A percentile compares a stretch with the other conserved stretches of the same genome.
Conservation (phyloP, 192 early-diverging fungal genomes). For the Coemansia sp. region DNA sequence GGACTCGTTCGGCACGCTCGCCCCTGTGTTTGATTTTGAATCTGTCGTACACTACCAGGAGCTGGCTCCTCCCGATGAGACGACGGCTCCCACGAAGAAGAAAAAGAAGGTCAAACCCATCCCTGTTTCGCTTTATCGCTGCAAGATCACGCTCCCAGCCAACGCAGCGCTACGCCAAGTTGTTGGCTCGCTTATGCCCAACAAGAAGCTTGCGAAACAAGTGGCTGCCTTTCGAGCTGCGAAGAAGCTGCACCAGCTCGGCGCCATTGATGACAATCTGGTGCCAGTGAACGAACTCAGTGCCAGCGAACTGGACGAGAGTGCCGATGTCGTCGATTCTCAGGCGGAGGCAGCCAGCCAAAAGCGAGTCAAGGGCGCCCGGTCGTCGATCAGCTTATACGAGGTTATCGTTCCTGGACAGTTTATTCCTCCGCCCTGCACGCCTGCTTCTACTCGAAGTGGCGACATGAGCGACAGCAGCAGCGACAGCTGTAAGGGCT, state of each 20-base stretch:
- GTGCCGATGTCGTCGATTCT: not conserved
- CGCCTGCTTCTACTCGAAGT: not conserved
- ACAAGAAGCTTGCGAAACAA: constrained; percentile 66
- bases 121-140: constrained; percentile 29
- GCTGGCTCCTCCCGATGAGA: not conserved
- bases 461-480: not conserved
- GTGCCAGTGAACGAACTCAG: constrained; percentile 51
- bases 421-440: constrained; percentile 11
- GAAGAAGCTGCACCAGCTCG: constrained; percentile 63
- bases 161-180: constrained; percentile 62
- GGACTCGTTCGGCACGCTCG: constrained; percentile 58
- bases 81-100: constrained; percentile 2
- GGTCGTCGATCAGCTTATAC: constrained; percentile 22
- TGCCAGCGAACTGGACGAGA: too few species aligned
- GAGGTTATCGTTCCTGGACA: constrained; percentile 11
- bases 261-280: constrained; percentile 74
- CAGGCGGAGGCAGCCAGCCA: not conserved
- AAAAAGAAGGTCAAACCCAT: constrained; percentile 14
- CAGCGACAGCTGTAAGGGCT: constrained; percentile 1
- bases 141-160: constrained; percentile 58
- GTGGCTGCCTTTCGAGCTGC: constrained; percentile 68
- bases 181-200: constrained; percentile 54
- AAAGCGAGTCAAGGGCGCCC: constrained; percentile 22
- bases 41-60: constrained; percentile 2
- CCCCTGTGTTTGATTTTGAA: constrained; percentile 57